phyloP scores from a whole-genome alignment of 106 monocot genomes.

The Dendrobium huoshanense region DNA sequence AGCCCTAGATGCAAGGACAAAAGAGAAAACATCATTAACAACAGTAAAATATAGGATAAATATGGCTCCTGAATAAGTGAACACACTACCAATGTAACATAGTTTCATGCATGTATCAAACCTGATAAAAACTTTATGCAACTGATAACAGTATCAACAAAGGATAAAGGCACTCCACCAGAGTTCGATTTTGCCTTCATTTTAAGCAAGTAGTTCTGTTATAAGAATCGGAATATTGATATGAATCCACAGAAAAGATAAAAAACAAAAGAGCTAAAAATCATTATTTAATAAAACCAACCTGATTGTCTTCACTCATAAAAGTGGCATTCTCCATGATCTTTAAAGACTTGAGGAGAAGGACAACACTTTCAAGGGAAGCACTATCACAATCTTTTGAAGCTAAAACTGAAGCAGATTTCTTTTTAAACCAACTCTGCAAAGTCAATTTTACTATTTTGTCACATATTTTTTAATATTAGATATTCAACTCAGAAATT shows the following conservation, averaged over 20 bases:
- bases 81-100: background rate
- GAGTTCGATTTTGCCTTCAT: conserved; percentile 43
- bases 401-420: conserved; percentile 8
- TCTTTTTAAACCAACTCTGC: conserved; percentile 42
- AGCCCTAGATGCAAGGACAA: conserved; percentile 30
- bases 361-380: conserved; percentile 44
- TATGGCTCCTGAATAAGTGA: conserved; percentile 1
- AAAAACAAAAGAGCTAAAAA: conserved; percentile 3
- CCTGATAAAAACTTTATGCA: conserved; percentile 81
- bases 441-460: conserved; percentile 9
- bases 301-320: conserved; percentile 96
- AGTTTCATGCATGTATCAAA: conserved; percentile 8
- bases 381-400: conserved; percentile 34
- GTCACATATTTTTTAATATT: background rate
- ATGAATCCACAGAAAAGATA: background rate
- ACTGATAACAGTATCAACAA: conserved; percentile 69
- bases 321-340: conserved; percentile 98
- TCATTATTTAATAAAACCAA: conserved; percentile 6
- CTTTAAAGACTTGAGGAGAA: conserved; percentile 90
- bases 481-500: background rate
- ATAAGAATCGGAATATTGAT: conserved; percentile 1
- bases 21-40: background rate
- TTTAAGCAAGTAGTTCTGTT: conserved; percentile 67
- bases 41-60: background rate
- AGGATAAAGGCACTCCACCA: conserved; percentile 34